phyloP scores from a whole-genome alignment of 1,284 basidiomycete genomes.

The Moesziomyces aphidis region DNA sequence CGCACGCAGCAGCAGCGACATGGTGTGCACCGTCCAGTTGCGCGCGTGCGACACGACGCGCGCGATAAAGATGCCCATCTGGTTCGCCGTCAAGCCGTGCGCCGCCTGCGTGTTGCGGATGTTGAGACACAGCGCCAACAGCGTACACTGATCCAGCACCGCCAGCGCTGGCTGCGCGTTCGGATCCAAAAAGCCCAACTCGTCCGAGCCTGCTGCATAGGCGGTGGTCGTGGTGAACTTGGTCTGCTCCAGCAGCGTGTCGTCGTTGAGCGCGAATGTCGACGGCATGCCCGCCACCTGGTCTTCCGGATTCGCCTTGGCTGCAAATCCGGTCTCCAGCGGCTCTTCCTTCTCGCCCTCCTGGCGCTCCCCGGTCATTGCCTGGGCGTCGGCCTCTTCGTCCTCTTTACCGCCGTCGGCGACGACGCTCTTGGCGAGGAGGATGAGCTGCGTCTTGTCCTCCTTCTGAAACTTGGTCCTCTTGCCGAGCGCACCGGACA shows the following conservation, averaged over 20 bases:
- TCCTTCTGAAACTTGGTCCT: slow-evolving; percentile 92
- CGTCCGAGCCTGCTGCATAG: slow-evolving; percentile 68
- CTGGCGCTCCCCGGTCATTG: slow-evolving; percentile 8
- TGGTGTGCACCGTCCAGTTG: slow-evolving; percentile 68
- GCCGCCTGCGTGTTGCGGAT: slow-evolving; percentile 63
- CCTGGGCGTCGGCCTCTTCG: slow-evolving; percentile 34
- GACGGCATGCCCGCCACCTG: slow-evolving; percentile 73
- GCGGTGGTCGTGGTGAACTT: slow-evolving; percentile 78
- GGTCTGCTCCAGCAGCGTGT: slow-evolving; percentile 94
- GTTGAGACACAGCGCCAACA: slow-evolving; percentile 65
- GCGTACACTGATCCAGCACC: slow-evolving; percentile 62
- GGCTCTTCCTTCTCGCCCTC: slow-evolving; percentile 26
- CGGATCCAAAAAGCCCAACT: slow-evolving; percentile 77
- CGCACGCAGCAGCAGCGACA: slow-evolving; percentile 65
- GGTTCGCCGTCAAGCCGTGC: slow-evolving; percentile 66
- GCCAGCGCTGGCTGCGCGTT: slow-evolving; percentile 76
- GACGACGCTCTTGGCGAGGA: slow-evolving; percentile 83
- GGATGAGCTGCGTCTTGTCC: slow-evolving; percentile 87
- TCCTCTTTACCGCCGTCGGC: slow-evolving; percentile 50
- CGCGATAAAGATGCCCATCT: slow-evolving; percentile 64
- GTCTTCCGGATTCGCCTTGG: slow-evolving; percentile 47
- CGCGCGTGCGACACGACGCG: slow-evolving; percentile 60
- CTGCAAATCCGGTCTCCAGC: slow-evolving; percentile 47
- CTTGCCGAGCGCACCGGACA: slow-evolving; percentile 93
- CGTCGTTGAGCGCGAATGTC: slow-evolving; percentile 88